Percentiles rank a stretch among this genome's conserved stretches.
Evolutionary conservation across 1,284 basidiomycete species (phyloP).

Genomic region (Microbotryum violaceum): DNA sequence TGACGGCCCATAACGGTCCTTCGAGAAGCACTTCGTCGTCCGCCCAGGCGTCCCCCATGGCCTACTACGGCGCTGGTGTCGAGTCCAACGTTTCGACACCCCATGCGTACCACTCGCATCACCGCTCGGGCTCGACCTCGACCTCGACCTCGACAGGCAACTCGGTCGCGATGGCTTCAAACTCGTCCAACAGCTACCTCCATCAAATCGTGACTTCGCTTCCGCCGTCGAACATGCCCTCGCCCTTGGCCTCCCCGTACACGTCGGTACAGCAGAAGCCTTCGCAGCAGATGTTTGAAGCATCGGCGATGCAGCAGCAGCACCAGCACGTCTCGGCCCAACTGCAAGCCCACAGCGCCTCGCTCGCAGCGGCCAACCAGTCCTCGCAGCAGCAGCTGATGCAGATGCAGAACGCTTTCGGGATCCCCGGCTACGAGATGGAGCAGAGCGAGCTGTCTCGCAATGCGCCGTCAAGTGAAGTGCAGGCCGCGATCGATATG

Average conservation of each 20-base stretch:
- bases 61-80: not conserved
- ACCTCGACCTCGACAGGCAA: slow-evolving; percentile 4
- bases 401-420: not conserved
- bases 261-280: slow-evolving; percentile 9
- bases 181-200: not conserved
- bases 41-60: slow-evolving; percentile 3
- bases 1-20: not conserved
- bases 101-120: too few relatives aligned
- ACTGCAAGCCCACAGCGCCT: not conserved
- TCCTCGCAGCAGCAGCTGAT: not conserved
- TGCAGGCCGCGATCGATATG: slow-evolving; percentile 1
- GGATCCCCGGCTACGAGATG: not conserved
- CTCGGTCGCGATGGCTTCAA: slow-evolving; percentile 1
- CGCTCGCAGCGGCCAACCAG: not conserved
- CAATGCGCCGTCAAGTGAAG: too few relatives aligned
- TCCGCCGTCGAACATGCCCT: slow-evolving; percentile 4
- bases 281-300: not conserved
- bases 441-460: not conserved
- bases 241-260: slow-evolving; percentile 2
- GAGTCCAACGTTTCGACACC: too few relatives aligned
- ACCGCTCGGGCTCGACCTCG: not conserved
- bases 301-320: slow-evolving; percentile 2
- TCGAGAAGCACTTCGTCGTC: not conserved
- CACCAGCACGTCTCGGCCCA: slow-evolving; percentile 1
- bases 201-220: slow-evolving; percentile 1